A percentile compares a stretch with the other conserved stretches of the same genome.
These are phyloP conservation scores for Meredithiella fracta DNA, from an alignment of 2,329 filamentous ascomycete species.

Conservation along the genomic window DNA sequence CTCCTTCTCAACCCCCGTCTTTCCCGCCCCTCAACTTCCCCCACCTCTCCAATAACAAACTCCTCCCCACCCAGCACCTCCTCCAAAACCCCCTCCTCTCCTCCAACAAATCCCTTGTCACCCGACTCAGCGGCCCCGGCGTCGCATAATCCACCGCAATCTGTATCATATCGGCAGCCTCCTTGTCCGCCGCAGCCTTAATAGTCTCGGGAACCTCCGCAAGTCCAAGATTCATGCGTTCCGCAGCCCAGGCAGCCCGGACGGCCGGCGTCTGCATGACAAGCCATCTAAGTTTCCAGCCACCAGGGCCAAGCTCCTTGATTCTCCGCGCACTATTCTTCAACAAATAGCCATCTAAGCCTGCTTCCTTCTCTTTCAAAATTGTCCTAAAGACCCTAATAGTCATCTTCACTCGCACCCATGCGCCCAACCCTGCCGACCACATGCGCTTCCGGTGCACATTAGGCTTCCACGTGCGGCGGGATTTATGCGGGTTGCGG, in stretches of 20 bases:
- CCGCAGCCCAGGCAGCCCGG: constrained; percentile 44
- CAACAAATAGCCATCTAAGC: constrained; percentile 80
- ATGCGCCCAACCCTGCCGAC: constrained; percentile 42
- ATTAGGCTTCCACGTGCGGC: constrained; percentile 61
- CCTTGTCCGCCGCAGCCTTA: constrained; percentile 19
- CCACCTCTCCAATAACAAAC: constrained; percentile 31
- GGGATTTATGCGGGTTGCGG: constrained; percentile 52
- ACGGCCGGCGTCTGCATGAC: constrained; percentile 63
- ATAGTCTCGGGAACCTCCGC: constrained; percentile 21
- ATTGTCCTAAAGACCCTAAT: constrained; percentile 56
- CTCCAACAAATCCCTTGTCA: constrained; percentile 24
- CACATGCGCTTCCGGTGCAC: constrained; percentile 52
- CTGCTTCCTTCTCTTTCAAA: constrained; percentile 53
- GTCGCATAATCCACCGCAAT: constrained; percentile 28
- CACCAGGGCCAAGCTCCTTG: constrained; percentile 72
- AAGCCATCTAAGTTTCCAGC: constrained; percentile 80
- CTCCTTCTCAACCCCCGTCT: constrained; percentile 21
- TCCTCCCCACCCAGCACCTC: constrained; percentile 28
- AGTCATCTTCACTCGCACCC: constrained; percentile 52
- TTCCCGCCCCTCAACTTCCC: constrained; percentile 24
- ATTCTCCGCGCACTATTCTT: constrained; percentile 63
- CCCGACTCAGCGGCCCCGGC: constrained; percentile 23
- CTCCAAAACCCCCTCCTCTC: constrained; percentile 20
- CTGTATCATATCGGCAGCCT: constrained; percentile 25
- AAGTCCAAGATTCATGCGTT: constrained; percentile 52